These are phyloP conservation scores for Saccharomyces jurei DNA, from an alignment of 805 yeast genomes.

Conservation along the genomic window DNA sequence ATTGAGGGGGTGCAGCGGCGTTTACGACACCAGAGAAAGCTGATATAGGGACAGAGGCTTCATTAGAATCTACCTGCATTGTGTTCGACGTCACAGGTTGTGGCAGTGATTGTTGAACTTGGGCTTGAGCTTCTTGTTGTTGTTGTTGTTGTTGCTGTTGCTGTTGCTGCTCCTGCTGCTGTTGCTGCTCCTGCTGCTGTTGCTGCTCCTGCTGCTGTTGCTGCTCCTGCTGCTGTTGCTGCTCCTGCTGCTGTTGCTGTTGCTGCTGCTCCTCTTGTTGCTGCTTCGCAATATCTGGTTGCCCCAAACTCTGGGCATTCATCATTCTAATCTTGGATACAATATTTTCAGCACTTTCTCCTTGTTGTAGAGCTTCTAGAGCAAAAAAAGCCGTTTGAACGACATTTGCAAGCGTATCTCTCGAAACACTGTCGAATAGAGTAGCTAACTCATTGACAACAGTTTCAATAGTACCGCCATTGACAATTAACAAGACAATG, in stretches of 20 bases:
- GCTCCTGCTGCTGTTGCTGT: constrained; percentile 9
- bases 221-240: constrained; percentile 11
- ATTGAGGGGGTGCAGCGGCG: constrained; percentile 8
- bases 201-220: constrained; percentile 7
- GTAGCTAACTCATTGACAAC: constrained; percentile 53
- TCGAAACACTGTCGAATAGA: constrained; percentile 54
- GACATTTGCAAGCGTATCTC: constrained; percentile 49
- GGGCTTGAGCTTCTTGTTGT: constrained; percentile 13
- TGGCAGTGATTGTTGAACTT: constrained; percentile 8
- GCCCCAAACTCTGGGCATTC: constrained; percentile 7
- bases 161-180: constrained; percentile 11
- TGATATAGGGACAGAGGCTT: constrained; percentile 12
- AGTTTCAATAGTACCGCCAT: constrained; percentile 53
- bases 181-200: constrained; percentile 13
- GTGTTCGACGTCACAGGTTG: constrained; percentile 3
- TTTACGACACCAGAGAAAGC: constrained; percentile 26
- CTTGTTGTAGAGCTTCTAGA: constrained; percentile 37
- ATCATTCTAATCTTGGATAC: constrained; percentile 24
- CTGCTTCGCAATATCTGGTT: constrained; percentile 6
- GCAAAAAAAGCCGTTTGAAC: constrained; percentile 52
- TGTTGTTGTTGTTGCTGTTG: constrained; percentile 9
- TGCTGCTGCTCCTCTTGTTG: constrained; percentile 9
- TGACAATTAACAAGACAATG: constrained; percentile 60
- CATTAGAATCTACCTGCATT: not conserved
- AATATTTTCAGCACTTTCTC: constrained; percentile 26